Percentiles rank a stretch among this genome's conserved stretches.
These are phyloP conservation scores for Fomitopsis serialis DNA, from an alignment of 768 basidiomycete species.

Conservation along the genomic window DNA sequence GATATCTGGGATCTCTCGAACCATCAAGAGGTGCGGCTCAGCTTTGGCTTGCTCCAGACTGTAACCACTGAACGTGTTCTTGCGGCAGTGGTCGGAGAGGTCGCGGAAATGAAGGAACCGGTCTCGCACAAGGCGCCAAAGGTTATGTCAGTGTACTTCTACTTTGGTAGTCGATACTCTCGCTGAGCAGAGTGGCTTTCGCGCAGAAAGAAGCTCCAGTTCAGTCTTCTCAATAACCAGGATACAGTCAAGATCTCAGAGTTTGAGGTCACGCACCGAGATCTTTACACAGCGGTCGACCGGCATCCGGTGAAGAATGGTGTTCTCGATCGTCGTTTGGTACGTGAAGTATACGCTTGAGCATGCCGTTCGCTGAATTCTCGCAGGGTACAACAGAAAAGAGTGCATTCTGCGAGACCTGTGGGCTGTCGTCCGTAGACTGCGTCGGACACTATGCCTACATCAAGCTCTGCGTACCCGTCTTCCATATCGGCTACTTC, in stretches of 20 bases:
- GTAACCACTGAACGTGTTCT: too few species aligned
- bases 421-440: constrained; percentile 84
- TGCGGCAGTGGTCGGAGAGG: not conserved
- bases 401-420: constrained; percentile 88
- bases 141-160: constrained; percentile 57
- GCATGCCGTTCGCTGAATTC: not conserved
- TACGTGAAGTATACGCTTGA: constrained; percentile 30
- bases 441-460: constrained; percentile 99
- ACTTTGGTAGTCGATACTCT: not conserved
- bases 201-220: constrained; percentile 89
- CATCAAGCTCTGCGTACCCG: constrained; percentile 93
- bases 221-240: constrained; percentile 88
- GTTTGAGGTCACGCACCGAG: constrained; percentile 91
- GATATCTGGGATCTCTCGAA: too few species aligned
- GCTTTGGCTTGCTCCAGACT: too few species aligned
- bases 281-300: constrained; percentile 82
- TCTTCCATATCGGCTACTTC: constrained; percentile 98
- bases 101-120: constrained; percentile 63
- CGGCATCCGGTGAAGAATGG: constrained; percentile 87
- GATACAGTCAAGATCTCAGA: constrained; percentile 95
- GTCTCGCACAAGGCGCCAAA: constrained; percentile 78
- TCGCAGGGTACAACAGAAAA: constrained; percentile 92
- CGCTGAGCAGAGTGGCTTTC: not conserved
- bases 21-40: too few species aligned
- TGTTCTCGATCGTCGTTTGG: constrained; percentile 87